Evolutionary conservation across 345 rosid genomes (phyloP).

Genomic region (Pelargonium nanum): DNA sequence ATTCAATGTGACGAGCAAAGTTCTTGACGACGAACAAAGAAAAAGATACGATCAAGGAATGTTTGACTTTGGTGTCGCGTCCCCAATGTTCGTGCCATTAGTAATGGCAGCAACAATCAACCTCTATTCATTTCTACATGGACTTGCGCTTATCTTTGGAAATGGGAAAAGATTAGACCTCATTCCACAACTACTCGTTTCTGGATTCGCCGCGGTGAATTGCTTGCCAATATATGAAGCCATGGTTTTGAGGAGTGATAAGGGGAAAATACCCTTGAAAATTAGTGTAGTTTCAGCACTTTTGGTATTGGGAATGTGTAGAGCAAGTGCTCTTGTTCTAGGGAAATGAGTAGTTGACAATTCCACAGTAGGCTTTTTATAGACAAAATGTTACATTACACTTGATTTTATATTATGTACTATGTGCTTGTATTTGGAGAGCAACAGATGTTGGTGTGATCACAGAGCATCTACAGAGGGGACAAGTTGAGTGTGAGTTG

Average conservation of each 20-base stretch:
- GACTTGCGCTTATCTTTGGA: conserved; percentile 4
- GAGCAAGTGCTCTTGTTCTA: conserved; percentile 16
- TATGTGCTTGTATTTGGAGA: too few species aligned
- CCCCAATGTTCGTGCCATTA: conserved; percentile 41
- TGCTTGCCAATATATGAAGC: conserved; percentile 54
- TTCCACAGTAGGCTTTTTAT: too few species aligned
- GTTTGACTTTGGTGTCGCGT: conserved; percentile 51
- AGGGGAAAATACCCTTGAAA: conserved; percentile 35
- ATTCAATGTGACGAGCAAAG: conserved; percentile 56
- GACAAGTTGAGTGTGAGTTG: conserved; percentile 71
- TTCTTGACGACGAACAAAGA: conserved; percentile 33
- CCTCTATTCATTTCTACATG: conserved; percentile 26
- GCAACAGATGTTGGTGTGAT: too few species aligned
- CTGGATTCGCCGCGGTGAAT: conserved; percentile 36
- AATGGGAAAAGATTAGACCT: conserved; percentile 8
- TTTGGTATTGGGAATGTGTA: conserved; percentile 21
- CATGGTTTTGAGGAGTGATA: conserved; percentile 43
- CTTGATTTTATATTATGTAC: too few species aligned
- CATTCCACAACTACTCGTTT: conserved; percentile 26
- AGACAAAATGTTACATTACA: background rate
- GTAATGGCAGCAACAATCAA: conserved; percentile 40
- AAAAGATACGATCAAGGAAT: conserved; percentile 43
- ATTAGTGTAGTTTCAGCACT: conserved; percentile 20
- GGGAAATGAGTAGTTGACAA: background rate
- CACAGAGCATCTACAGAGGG: conserved; percentile 71